Evolutionary conservation across 495 filamentous ascomycete species (phyloP).

Genomic region (Daldinia concentrica): DNA sequence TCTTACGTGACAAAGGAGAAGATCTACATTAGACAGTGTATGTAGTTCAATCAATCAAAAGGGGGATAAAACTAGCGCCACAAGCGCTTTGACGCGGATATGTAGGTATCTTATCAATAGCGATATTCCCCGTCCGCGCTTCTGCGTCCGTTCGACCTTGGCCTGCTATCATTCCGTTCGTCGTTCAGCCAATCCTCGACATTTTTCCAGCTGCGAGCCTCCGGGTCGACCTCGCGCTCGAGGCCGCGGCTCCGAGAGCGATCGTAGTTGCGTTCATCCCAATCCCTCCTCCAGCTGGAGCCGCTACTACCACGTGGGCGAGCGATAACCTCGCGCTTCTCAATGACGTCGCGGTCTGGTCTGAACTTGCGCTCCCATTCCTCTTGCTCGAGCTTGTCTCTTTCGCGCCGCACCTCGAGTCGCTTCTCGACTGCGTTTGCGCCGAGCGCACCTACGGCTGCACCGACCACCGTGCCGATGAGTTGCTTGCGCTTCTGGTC

Average conservation of each 20-base stretch:
- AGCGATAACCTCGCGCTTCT: constrained; percentile 36
- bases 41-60: background rate
- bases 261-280: constrained; percentile 18
- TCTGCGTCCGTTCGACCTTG: constrained; percentile 23
- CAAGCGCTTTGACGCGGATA: background rate
- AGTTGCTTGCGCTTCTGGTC: constrained; percentile 44
- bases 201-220: constrained; percentile 44
- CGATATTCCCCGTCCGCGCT: constrained; percentile 39
- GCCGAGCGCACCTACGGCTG: constrained; percentile 56
- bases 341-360: constrained; percentile 25
- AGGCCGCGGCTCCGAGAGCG: constrained; percentile 26
- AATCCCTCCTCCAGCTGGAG: constrained; percentile 32
- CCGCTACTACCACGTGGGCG: constrained; percentile 30
- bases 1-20: background rate
- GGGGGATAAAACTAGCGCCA: background rate
- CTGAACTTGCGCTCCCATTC: constrained; percentile 48
- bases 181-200: constrained; percentile 48
- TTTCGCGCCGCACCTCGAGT: constrained; percentile 46
- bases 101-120: constrained; percentile 23
- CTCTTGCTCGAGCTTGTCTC: constrained; percentile 41
- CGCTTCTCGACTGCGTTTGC: constrained; percentile 58
- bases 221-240: constrained; percentile 43
- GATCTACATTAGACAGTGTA: background rate
- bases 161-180: constrained; percentile 33
- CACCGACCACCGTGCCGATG: constrained; percentile 55